Percentiles rank a stretch among this genome's conserved stretches.
Evolutionary conservation across 1,284 basidiomycete species (phyloP).

Genomic region (Puccinia triticina): DNA sequence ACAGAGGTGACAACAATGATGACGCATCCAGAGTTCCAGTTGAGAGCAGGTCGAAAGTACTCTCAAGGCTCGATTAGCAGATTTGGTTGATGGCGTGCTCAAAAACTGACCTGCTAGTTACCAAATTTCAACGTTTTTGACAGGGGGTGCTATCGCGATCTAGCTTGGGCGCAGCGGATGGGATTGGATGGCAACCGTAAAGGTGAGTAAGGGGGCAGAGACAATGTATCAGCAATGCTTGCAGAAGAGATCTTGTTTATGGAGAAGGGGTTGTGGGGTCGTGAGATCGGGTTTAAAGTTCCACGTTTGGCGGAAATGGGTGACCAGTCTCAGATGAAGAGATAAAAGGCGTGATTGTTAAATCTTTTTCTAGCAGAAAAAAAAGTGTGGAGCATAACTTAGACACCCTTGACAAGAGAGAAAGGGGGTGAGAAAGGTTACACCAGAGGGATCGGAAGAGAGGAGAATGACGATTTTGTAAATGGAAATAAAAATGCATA

Average conservation of each 20-base stretch:
- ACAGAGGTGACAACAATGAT: neutral
- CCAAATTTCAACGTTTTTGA: neutral
- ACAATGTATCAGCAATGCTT: constrained; percentile 1
- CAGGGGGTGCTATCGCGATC: constrained; percentile 4
- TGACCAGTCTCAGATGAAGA: neutral
- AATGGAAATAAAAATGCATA: constrained; percentile 1
- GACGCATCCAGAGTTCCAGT: neutral
- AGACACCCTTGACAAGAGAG: neutral
- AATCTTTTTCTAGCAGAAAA: neutral
- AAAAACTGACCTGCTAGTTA: neutral
- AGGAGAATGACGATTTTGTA: constrained; percentile 1
- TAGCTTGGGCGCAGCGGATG: constrained; percentile 8
- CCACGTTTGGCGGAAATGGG: neutral
- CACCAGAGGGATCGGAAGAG: neutral
- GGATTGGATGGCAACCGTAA: neutral
- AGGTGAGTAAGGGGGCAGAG: neutral
- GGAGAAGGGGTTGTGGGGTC: neutral
- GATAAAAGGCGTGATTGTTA: neutral
- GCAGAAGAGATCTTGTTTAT: neutral
- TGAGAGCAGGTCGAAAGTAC: neutral
- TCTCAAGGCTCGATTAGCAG: neutral
- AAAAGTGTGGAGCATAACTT: neutral
- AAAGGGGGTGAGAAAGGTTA: neutral
- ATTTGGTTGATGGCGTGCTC: neutral
- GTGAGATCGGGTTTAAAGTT: constrained; percentile 2